Percentiles rank a stretch among this genome's conserved stretches.
These are phyloP conservation scores for Trichoderma pleuroti DNA, from an alignment of 2,329 filamentous ascomycete genomes.

Conservation along the genomic window DNA sequence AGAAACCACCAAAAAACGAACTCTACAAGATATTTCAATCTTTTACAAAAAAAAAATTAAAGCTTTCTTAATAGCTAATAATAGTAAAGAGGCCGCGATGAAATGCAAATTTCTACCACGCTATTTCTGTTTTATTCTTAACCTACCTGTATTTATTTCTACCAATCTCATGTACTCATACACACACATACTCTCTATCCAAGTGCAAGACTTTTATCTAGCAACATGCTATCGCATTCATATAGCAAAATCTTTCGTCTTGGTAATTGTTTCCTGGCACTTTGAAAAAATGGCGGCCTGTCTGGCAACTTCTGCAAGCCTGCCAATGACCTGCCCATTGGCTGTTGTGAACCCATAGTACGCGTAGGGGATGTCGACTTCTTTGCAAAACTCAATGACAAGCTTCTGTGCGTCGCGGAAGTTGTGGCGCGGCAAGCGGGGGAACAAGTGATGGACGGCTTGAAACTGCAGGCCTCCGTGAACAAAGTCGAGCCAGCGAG, in stretches of 20 bases:
- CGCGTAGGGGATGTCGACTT: slow-evolving; percentile 19
- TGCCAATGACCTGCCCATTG: slow-evolving; percentile 20
- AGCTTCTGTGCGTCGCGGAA: slow-evolving; percentile 53
- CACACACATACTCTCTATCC: background rate
- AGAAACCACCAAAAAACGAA: background rate
- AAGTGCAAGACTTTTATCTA: background rate
- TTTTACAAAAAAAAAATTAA: background rate
- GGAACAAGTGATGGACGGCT: slow-evolving; percentile 67
- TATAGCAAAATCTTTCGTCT: background rate
- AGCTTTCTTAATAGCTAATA: background rate
- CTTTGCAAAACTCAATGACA: slow-evolving; percentile 19
- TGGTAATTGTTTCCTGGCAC: slow-evolving; percentile 8
- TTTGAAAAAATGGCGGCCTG: slow-evolving; percentile 20
- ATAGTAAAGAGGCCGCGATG: background rate
- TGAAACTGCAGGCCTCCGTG: slow-evolving; percentile 73
- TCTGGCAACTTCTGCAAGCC: slow-evolving; percentile 19
- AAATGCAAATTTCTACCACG: background rate
- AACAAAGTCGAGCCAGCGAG: slow-evolving; percentile 67
- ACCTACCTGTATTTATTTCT: background rate
- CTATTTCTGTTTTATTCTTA: background rate
- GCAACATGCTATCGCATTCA: background rate
- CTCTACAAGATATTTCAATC: background rate
- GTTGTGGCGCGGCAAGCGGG: slow-evolving; percentile 66
- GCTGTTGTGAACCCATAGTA: slow-evolving; percentile 18
- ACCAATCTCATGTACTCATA: background rate